Conservation (phyloP, 73 alveolate genomes). For the Tetrahymena elliotti region DNA sequence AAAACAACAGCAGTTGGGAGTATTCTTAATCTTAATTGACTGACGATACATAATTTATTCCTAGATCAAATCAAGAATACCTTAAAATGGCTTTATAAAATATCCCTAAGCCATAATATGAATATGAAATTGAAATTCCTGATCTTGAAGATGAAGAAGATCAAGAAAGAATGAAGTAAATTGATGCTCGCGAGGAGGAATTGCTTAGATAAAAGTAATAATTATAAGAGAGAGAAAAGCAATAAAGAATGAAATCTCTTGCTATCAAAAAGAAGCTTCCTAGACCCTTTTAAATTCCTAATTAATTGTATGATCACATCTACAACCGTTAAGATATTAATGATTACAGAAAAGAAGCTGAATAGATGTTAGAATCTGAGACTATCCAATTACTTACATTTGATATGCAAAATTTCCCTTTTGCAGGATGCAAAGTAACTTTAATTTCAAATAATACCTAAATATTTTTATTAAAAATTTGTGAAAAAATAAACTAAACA, state of each 20-base stretch:
- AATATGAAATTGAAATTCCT: conserved; percentile 30
- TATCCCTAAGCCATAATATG: conserved; percentile 35
- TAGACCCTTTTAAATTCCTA: not conserved
- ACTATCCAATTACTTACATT: not conserved
- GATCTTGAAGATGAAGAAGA: conserved; percentile 23
- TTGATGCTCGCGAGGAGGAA: not conserved
- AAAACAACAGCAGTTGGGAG: conserved; percentile 34
- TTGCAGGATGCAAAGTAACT: not conserved
- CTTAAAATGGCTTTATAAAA: not conserved
- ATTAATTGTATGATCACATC: not conserved
- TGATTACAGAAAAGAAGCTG: not conserved
- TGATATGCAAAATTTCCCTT: not conserved
- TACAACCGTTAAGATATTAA: not conserved
- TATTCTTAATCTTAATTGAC: conserved; percentile 3
- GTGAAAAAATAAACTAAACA: no score
- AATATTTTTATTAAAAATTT: no score
- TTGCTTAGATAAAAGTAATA: not conserved
- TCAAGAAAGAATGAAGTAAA: conserved; percentile 4
- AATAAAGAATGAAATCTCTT: not conserved
- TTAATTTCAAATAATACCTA: no score
- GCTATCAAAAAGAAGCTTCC: not conserved
- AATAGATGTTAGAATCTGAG: not conserved
- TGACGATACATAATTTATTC: conserved; percentile 2
- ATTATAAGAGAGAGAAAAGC: not conserved
- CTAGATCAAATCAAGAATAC: not conserved